These are phyloP conservation scores for Stagonosporopsis chrysanthemi DNA, from an alignment of 2,329 filamentous ascomycete genomes.

Conservation along the genomic window DNA sequence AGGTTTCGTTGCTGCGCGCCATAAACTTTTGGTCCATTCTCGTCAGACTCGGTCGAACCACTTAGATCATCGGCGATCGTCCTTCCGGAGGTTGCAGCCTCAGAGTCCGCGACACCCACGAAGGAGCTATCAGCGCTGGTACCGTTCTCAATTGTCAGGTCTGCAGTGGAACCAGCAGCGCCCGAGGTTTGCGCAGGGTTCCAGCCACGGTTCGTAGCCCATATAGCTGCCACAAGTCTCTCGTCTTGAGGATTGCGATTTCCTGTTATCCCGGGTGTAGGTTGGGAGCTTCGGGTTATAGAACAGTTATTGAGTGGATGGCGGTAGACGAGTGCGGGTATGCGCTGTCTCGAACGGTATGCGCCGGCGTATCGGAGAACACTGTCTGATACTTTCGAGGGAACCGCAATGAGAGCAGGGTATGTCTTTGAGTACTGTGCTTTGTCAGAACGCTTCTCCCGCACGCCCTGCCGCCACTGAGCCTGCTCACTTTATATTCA, in stretches of 20 bases:
- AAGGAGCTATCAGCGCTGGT: conserved; percentile 47
- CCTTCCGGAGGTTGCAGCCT: conserved; percentile 24
- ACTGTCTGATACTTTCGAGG: conserved; percentile 92
- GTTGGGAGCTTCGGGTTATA: conserved; percentile 93
- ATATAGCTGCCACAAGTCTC: conserved; percentile 89
- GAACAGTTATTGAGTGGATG: conserved; percentile 97
- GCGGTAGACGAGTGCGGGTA: conserved; percentile 91
- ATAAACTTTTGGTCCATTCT: conserved; percentile 65
- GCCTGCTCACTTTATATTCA: conserved; percentile 70
- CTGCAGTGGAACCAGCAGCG: conserved; percentile 33
- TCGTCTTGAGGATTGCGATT: conserved; percentile 97
- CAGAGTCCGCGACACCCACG: conserved; percentile 40
- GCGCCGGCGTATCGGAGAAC: conserved; percentile 90
- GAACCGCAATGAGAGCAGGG: conserved; percentile 83
- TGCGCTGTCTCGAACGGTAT: conserved; percentile 87
- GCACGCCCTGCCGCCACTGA: neutral
- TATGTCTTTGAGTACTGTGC: conserved; percentile 86
- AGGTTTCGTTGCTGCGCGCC: conserved; percentile 92
- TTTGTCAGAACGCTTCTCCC: conserved; percentile 21
- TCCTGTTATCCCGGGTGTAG: conserved; percentile 81
- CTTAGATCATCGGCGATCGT: conserved; percentile 38
- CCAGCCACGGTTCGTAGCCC: conserved; percentile 67
- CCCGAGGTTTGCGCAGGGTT: conserved; percentile 32
- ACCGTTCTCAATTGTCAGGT: conserved; percentile 45
- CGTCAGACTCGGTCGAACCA: conserved; percentile 48